phyloP scores from a whole-genome alignment of 352 stramenopile species.

The Peronospora belbahrii region DNA sequence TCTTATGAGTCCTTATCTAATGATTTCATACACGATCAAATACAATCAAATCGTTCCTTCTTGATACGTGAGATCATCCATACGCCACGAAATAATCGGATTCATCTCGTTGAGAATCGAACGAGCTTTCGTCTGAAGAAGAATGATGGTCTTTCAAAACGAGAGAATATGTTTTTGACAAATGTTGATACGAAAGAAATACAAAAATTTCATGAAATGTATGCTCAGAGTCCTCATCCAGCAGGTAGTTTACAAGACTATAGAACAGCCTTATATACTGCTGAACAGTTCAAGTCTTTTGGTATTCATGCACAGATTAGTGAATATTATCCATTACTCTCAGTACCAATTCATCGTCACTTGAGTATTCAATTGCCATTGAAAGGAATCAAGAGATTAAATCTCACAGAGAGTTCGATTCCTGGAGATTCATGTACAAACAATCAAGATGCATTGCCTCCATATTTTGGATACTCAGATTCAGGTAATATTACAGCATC shows the following conservation, averaged over 20 bases:
- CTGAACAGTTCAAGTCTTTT: slow-evolving; percentile 42
- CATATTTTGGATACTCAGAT: slow-evolving; percentile 79
- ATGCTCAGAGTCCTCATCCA: slow-evolving; percentile 38
- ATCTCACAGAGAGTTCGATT: slow-evolving; percentile 56
- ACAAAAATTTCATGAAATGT: slow-evolving; percentile 19
- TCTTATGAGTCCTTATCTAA: slow-evolving; percentile 2
- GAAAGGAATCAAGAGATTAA: slow-evolving; percentile 20
- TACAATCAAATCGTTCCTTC: background rate
- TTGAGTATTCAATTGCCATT: slow-evolving; percentile 41
- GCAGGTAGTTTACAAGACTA: slow-evolving; percentile 47
- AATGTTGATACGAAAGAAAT: slow-evolving; percentile 22
- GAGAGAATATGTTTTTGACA: slow-evolving; percentile 18
- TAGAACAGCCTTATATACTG: slow-evolving; percentile 52
- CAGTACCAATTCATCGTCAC: slow-evolving; percentile 38
- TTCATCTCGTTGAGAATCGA: background rate
- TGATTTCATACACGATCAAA: background rate
- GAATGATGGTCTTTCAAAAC: slow-evolving; percentile 19
- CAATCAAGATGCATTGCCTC: slow-evolving; percentile 44
- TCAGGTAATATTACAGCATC: slow-evolving; percentile 62
- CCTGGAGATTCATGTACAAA: slow-evolving; percentile 58
- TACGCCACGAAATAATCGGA: background rate
- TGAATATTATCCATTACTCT: slow-evolving; percentile 68
- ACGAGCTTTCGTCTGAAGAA: slow-evolving; percentile 15
- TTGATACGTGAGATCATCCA: background rate
- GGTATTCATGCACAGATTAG: slow-evolving; percentile 60